Evolutionary conservation across 2,329 filamentous ascomycete species (phyloP), one percentile per base, ranked within the genome.

Genomic region (Coniochaeta sp.): DNA sequence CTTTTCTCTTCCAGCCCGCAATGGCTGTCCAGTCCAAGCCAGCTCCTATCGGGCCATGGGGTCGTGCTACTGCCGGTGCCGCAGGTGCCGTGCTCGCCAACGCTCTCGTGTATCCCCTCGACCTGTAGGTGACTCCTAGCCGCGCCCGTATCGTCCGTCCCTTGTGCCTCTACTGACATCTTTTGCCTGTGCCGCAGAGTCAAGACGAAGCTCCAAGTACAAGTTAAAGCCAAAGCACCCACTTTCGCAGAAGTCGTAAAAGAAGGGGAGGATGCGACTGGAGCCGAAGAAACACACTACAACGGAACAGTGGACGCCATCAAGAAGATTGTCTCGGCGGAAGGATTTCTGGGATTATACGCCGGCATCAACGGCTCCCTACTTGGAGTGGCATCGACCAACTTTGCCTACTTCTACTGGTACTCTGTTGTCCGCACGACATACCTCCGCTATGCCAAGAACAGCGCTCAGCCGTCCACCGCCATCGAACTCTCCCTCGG

Each of bases 331-430:
- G 76, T 90, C 38, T 83, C 87, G 60, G 86, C 85, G 59, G 95
- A 99, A 67, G 95, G 95, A 34, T 60, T 95, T 9, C 69, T 79
- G 55, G 95, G 95, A 7, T 84, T 99, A 8, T 99, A 99, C 70
- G 86, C 90, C 58, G 95, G 95, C 62, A 93, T 99, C 73, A 82
- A 86, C 62, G 93, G 93, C 58, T 87, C 93, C 5, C 80, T 99
- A 19, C 78, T 98, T 58, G 95, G 95, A 59, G 95, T 99, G 38
- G 93, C 92, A 1, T 97, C 93, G 28, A 98, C 93, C 58, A 99
- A 99, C 75, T 99, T 99, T 72, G 95, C 95, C 69, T 99, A 99
- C 77, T 99, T 99, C 74, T 99, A 99, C 79, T 98, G 93, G 93
- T 98, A 98, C 74, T 93, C 91, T 6, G 77, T 95, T 31, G 91